A percentile compares a stretch with the other conserved stretches of the same genome.
phyloP scores from a whole-genome alignment of 805 yeast species.

The Priceomyces castillae region DNA sequence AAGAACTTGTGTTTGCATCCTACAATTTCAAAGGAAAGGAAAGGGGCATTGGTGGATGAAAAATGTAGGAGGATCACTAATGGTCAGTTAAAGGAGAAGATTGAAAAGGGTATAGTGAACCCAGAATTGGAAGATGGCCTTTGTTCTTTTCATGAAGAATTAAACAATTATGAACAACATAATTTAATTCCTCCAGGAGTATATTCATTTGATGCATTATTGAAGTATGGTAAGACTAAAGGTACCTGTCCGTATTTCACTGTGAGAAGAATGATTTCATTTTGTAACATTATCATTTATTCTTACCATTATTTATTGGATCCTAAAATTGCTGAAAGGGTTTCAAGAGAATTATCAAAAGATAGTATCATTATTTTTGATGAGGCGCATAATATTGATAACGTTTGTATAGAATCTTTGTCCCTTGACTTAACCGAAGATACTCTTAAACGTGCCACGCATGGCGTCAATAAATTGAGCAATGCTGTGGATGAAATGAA shows the following conservation, averaged over 20 bases:
- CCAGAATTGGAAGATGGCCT: slow-evolving; percentile 42
- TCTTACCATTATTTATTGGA: slow-evolving; percentile 95
- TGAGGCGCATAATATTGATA: slow-evolving; percentile 98
- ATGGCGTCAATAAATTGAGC: slow-evolving; percentile 80
- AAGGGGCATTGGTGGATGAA: slow-evolving; percentile 93
- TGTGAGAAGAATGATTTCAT: slow-evolving; percentile 94
- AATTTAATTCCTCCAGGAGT: slow-evolving; percentile 90
- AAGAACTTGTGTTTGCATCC: slow-evolving; percentile 94
- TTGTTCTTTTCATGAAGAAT: slow-evolving; percentile 89
- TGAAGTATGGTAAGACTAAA: slow-evolving; percentile 70
- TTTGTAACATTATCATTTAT: slow-evolving; percentile 90
- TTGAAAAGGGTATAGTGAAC: slow-evolving; percentile 49
- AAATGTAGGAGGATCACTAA: slow-evolving; percentile 92
- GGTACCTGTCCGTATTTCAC: slow-evolving; percentile 96
- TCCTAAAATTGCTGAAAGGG: slow-evolving; percentile 96
- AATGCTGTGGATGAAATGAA: slow-evolving; percentile 83
- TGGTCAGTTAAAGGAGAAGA: slow-evolving; percentile 73
- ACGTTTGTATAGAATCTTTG: slow-evolving; percentile 94
- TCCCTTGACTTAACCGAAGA: slow-evolving; percentile 92
- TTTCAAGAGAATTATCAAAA: slow-evolving; percentile 84
- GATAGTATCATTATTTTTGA: slow-evolving; percentile 94
- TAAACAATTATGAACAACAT: slow-evolving; percentile 83
- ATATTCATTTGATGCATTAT: slow-evolving; percentile 83
- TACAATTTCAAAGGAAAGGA: slow-evolving; percentile 77
- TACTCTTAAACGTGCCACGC: slow-evolving; percentile 76